These are phyloP conservation scores for Prunus mume DNA, from an alignment of 306 rosid genomes.

Conservation along the genomic window DNA sequence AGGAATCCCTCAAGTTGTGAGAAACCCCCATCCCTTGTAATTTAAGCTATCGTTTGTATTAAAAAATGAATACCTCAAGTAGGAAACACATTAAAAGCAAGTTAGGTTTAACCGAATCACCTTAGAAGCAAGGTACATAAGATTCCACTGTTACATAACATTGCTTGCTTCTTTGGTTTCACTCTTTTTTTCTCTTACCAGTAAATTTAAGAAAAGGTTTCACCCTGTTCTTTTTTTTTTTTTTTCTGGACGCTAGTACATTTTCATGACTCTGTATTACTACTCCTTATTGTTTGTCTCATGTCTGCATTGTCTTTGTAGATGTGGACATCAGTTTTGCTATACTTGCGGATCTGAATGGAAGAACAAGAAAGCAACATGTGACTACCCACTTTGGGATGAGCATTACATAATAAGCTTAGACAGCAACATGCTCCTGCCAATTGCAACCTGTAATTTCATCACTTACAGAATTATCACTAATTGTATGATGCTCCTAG, in stretches of 20 bases:
- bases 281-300: background rate
- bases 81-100: too few species aligned
- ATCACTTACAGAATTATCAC: background rate
- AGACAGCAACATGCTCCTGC: background rate
- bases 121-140: too few species aligned
- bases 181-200: too few species aligned
- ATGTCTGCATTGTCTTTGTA: constrained; percentile 27
- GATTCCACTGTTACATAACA: too few species aligned
- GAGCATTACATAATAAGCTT: constrained; percentile 40
- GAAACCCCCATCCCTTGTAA: too few species aligned
- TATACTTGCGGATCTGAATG: constrained; percentile 69
- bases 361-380: constrained; percentile 60
- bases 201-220: too few species aligned
- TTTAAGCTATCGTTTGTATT: too few species aligned
- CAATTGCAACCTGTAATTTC: background rate
- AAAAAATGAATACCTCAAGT: too few species aligned
- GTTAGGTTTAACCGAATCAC: too few species aligned
- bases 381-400: constrained; percentile 67
- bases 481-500: background rate
- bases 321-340: constrained; percentile 41
- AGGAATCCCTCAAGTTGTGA: too few species aligned
- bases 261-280: background rate
- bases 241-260: background rate
- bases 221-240: too few species aligned
- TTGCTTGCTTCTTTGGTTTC: too few species aligned